Conservation (phyloP, 352 stramenopile genomes). For the Sclerospora graminicola region DNA sequence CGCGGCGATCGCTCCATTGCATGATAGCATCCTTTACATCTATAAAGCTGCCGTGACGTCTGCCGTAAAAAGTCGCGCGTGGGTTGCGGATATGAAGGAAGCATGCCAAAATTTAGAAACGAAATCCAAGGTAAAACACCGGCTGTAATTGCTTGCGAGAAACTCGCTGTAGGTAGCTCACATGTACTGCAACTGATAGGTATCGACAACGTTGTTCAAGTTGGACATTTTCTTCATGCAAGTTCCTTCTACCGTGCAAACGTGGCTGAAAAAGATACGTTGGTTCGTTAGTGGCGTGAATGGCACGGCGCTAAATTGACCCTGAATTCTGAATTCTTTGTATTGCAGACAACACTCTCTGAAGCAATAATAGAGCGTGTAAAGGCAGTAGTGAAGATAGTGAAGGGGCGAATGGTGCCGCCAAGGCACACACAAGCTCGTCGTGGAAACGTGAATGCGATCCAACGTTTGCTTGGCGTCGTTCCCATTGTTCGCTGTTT, state of each 20-base stretch:
- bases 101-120: slow-evolving; percentile 27
- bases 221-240: slow-evolving; percentile 59
- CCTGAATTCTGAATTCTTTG: too few relatives aligned
- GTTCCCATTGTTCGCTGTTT: slow-evolving; percentile 55
- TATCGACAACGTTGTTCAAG: slow-evolving; percentile 46
- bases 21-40: slow-evolving; percentile 7
- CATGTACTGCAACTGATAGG: slow-evolving; percentile 7
- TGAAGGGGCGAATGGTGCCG: slow-evolving; percentile 33
- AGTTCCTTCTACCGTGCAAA: slow-evolving; percentile 27
- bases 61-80: slow-evolving; percentile 18
- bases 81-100: slow-evolving; percentile 31
- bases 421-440: slow-evolving; percentile 1
- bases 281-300: background rate
- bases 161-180: background rate
- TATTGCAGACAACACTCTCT: slow-evolving; percentile 16
- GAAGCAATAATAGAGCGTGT: slow-evolving; percentile 17
- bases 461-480: slow-evolving; percentile 32
- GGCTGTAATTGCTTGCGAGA: background rate
- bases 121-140: slow-evolving; percentile 33
- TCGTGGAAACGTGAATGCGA: slow-evolving; percentile 14
- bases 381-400: slow-evolving; percentile 22
- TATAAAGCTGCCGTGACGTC: slow-evolving; percentile 17
- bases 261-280: slow-evolving; percentile 32
- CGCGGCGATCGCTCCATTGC: background rate
- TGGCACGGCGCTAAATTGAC: background rate